These are phyloP conservation scores for Eruca vesicaria DNA, from an alignment of 441 rosid species.

Conservation along the genomic window DNA sequence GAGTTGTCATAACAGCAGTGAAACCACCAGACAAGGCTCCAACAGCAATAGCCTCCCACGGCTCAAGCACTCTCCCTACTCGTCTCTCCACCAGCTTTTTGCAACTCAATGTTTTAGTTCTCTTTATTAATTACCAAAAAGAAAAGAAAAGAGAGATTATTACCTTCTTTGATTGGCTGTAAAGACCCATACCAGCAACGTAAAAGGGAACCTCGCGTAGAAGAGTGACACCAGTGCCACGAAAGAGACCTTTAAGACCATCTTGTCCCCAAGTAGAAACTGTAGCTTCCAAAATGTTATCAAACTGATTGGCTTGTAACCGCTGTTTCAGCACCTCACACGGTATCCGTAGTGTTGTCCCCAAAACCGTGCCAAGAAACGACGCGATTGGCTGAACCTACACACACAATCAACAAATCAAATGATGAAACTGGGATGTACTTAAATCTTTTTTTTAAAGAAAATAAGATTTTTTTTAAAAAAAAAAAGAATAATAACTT, in stretches of 20 bases:
- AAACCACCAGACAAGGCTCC: constrained; percentile 95
- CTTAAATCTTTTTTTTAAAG: too few relatives aligned
- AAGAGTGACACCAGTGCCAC: constrained; percentile 93
- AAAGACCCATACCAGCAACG: constrained; percentile 91
- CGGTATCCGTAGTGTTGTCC: constrained; percentile 86
- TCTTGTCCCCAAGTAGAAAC: constrained; percentile 83
- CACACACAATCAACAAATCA: constrained; percentile 3
- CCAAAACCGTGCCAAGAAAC: constrained; percentile 77
- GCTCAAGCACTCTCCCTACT: constrained; percentile 74
- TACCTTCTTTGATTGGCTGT: constrained; percentile 88
- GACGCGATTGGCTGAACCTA: constrained; percentile 91
- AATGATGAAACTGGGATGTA: not conserved
- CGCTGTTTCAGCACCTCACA: constrained; percentile 96
- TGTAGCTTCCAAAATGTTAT: constrained; percentile 81
- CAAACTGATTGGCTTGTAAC: constrained; percentile 81
- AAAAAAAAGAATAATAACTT: constrained; percentile 76
- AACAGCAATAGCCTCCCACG: constrained; percentile 80
- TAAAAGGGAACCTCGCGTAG: constrained; percentile 93
- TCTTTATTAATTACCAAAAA: too few relatives aligned
- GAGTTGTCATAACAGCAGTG: constrained; percentile 85
- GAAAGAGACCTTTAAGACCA: constrained; percentile 80
- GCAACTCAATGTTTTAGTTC: constrained; percentile 8
- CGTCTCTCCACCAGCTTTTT: constrained; percentile 61
- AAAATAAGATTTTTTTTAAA: not conserved
- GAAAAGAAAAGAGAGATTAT: not conserved